phyloP scores from a whole-genome alignment of 192 early-diverging fungal genomes.

The Glomus cerebriforme region DNA sequence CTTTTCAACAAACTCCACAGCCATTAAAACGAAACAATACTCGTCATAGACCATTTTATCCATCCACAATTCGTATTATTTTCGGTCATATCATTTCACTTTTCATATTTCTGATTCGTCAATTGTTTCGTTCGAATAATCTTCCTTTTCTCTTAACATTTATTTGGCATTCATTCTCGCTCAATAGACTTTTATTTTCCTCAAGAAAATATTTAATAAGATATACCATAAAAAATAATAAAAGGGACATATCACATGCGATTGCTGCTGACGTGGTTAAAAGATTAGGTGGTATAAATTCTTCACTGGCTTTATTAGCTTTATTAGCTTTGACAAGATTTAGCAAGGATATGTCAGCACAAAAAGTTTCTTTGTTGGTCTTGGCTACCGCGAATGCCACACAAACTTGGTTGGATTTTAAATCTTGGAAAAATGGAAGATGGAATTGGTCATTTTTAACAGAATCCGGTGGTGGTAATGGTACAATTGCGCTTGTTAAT shows the following conservation, averaged over 20 bases:
- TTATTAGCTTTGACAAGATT: conserved; percentile 5
- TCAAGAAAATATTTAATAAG: neutral
- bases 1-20: neutral
- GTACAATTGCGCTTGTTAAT: conserved; percentile 2
- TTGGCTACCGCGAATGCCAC: neutral
- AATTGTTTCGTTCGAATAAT: conserved; percentile 23
- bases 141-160: conserved; percentile 26
- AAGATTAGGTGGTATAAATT: conserved; percentile 9
- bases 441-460: conserved; percentile 16
- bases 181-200: neutral
- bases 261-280: conserved; percentile 11
- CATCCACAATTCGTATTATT: conserved; percentile 17
- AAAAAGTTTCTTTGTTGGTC: conserved; percentile 22
- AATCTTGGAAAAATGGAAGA: conserved; percentile 20
- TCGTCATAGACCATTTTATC: neutral
- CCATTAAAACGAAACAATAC: neutral
- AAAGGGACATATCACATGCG: neutral
- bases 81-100: conserved; percentile 11
- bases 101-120: neutral
- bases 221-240: neutral
- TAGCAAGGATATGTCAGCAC: conserved; percentile 2
- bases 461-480: neutral
- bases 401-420: neutral
- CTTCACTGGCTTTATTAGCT: neutral
- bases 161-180: neutral